phyloP scores from a whole-genome alignment of 345 rosid genomes.

The Sonneratia alba region DNA sequence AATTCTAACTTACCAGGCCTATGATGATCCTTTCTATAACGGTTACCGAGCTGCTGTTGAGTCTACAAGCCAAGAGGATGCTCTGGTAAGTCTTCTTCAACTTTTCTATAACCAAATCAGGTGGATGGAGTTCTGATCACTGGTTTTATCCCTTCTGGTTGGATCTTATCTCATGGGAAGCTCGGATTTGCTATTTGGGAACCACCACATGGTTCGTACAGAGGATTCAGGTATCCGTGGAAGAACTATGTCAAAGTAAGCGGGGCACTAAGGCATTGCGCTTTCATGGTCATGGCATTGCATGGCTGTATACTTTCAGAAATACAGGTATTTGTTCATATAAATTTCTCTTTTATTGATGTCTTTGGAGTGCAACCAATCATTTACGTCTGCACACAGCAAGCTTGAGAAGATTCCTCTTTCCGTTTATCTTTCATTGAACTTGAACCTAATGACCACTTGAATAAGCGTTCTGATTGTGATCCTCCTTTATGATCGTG shows the following conservation, averaged over 20 bases:
- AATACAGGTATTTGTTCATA: slow-evolving; percentile 52
- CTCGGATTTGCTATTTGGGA: slow-evolving; percentile 91
- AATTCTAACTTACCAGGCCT: slow-evolving; percentile 83
- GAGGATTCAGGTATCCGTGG: slow-evolving; percentile 74
- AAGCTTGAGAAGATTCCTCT: too few species aligned
- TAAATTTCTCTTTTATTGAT: neutral
- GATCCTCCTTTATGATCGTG: neutral
- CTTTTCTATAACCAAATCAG: slow-evolving; percentile 6
- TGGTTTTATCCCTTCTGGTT: slow-evolving; percentile 3
- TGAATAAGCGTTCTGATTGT: too few species aligned
- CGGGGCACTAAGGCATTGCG: slow-evolving; percentile 91
- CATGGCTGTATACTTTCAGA: slow-evolving; percentile 95
- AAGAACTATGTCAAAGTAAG: slow-evolving; percentile 76
- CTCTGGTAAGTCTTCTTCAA: slow-evolving; percentile 45
- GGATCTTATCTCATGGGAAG: slow-evolving; percentile 26
- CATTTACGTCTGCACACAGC: neutral
- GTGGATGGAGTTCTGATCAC: neutral
- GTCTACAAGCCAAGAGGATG: slow-evolving; percentile 84
- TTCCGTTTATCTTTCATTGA: too few species aligned
- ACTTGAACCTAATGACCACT: too few species aligned
- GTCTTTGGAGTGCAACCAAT: neutral
- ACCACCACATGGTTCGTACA: slow-evolving; percentile 96
- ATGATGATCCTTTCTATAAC: slow-evolving; percentile 75
- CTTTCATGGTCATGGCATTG: slow-evolving; percentile 88
- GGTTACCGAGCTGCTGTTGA: slow-evolving; percentile 87